These are phyloP conservation scores for Termitomyces bulborhizus DNA, from an alignment of 768 basidiomycete genomes.

Conservation along the genomic window DNA sequence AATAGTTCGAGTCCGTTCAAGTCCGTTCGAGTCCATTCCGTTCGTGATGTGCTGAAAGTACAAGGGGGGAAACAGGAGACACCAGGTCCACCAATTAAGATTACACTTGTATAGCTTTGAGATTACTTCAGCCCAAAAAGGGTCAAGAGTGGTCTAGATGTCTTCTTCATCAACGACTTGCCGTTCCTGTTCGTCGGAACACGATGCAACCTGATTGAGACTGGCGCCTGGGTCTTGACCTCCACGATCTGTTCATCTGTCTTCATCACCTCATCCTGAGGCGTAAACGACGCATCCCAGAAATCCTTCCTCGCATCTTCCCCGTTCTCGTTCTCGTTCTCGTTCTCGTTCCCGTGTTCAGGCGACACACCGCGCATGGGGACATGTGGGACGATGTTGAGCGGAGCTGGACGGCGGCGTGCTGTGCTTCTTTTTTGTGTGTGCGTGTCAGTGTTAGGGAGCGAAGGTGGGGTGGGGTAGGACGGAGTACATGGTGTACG, in stretches of 20 bases:
- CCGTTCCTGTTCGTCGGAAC: background rate
- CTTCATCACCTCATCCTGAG: background rate
- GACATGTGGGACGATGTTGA: slow-evolving; percentile 23
- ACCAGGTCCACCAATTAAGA: background rate
- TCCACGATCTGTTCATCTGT: background rate
- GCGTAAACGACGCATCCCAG: slow-evolving; percentile 30
- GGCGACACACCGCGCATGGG: slow-evolving; percentile 13
- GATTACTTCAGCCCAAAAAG: slow-evolving; percentile 10
- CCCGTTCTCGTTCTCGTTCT: background rate
- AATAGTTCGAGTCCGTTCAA: too few species aligned
- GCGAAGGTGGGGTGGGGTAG: background rate
- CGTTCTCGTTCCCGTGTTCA: slow-evolving; percentile 4
- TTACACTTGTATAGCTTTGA: background rate
- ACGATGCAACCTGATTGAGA: background rate
- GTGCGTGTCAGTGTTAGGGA: background rate
- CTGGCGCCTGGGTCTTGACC: background rate
- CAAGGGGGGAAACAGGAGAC: too few species aligned
- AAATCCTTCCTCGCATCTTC: slow-evolving; percentile 24
- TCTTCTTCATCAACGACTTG: slow-evolving; percentile 37
- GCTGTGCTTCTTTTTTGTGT: slow-evolving; percentile 17
- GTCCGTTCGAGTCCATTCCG: too few species aligned
- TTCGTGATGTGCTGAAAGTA: too few species aligned
- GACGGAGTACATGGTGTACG: slow-evolving; percentile 10
- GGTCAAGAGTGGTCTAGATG: slow-evolving; percentile 2
- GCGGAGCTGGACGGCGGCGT: slow-evolving; percentile 30